Percentiles rank a stretch among this genome's conserved stretches.
Conservation (phyloP, 73 alveolate genomes). For the Tetrahymena elliotti region DNA sequence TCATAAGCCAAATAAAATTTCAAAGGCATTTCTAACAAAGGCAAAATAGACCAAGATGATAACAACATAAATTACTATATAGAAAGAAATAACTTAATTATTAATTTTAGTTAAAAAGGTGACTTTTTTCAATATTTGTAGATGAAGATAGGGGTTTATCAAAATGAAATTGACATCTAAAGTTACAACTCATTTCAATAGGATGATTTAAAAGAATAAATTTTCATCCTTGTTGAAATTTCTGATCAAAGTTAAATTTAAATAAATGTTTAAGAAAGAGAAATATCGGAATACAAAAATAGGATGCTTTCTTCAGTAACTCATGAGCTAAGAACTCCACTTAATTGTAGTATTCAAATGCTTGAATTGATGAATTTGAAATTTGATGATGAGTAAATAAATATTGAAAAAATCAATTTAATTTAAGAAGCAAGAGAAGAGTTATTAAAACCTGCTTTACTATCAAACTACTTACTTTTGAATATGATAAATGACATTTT, state of each 20-base stretch:
- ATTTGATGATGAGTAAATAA: background rate
- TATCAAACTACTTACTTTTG: background rate
- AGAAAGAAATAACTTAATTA: background rate
- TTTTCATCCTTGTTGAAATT: background rate
- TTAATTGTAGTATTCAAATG: constrained; percentile 1
- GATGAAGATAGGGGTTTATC: background rate
- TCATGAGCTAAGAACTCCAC: constrained; percentile 35
- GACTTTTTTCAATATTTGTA: background rate
- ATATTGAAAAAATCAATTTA: background rate
- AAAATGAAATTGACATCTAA: background rate
- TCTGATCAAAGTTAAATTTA: background rate
- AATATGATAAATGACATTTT: constrained; percentile 23
- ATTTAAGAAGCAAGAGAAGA: background rate
- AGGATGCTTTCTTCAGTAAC: constrained; percentile 11
- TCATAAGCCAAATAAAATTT: background rate
- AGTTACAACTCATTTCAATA: background rate
- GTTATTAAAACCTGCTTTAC: background rate
- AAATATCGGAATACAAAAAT: background rate
- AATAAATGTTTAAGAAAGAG: background rate
- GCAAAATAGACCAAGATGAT: background rate
- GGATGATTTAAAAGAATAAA: background rate
- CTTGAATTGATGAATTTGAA: background rate
- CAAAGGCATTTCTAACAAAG: background rate
- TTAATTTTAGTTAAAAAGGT: background rate
- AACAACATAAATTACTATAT: background rate